Evolutionary conservation across 495 filamentous ascomycete species (phyloP).

Genomic region (Lentithecium fluviatile): DNA sequence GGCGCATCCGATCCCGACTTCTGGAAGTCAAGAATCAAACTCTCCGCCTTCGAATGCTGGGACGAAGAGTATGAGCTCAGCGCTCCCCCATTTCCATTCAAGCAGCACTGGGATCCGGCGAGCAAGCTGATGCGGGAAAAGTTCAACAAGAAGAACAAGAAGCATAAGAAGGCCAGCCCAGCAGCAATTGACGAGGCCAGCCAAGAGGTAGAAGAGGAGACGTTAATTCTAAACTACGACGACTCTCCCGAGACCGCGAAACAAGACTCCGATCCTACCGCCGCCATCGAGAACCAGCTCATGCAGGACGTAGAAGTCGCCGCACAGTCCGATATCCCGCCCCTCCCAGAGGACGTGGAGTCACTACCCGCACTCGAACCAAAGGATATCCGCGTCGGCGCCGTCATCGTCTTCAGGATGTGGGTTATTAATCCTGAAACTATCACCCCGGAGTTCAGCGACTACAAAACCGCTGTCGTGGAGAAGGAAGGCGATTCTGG

Average conservation of each 20-base stretch:
- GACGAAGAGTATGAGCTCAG: conserved; percentile 67
- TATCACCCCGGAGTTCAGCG: conserved; percentile 73
- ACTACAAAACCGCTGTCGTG: conserved; percentile 66
- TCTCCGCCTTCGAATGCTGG: conserved; percentile 81
- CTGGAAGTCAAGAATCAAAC: conserved; percentile 72
- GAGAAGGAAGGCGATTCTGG: conserved; percentile 34
- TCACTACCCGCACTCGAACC: conserved; percentile 53
- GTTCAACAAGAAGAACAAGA: conserved; percentile 39
- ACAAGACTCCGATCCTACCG: conserved; percentile 35
- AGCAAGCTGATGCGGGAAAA: conserved; percentile 62
- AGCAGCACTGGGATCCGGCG: conserved; percentile 81
- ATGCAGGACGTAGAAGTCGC: conserved; percentile 31
- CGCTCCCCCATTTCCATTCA: conserved; percentile 84
- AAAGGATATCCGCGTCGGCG: conserved; percentile 58
- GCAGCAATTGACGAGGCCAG: no score
- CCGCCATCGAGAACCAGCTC: conserved; percentile 35
- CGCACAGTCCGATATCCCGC: conserved; percentile 47
- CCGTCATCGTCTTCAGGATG: conserved; percentile 78
- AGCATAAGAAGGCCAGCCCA: conserved; percentile 35
- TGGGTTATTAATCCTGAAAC: conserved; percentile 56
- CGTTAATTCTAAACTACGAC: conserved; percentile 44
- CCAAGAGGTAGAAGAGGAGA: conserved; percentile 40
- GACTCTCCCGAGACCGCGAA: conserved; percentile 38
- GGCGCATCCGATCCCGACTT: conserved; percentile 41
- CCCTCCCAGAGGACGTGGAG: conserved; percentile 61